Base-by-base conservation (phyloP, 139 green algal species). In the Trebouxia sp. region DNA sequence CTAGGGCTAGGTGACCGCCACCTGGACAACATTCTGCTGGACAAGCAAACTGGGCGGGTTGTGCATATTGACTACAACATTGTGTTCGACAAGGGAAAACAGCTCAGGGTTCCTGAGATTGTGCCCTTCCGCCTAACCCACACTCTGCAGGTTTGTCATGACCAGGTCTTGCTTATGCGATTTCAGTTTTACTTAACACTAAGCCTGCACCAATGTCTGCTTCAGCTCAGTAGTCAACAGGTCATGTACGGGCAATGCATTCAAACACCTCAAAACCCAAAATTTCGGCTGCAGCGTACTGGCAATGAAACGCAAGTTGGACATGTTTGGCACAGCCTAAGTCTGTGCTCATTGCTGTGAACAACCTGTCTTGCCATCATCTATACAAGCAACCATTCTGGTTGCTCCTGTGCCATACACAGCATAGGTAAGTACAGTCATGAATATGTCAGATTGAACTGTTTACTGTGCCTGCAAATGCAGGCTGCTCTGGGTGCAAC, bases 111-210 rank as follows among this genome's bases (percentile, higher is more conserved):
- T 62, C 95, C 95, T 0, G 95, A 98, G 88, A 72, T 97, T 47
- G 95, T 98, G 75, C 95, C 95, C 12, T 98, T 98, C 89, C 88
- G 95, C 8, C 88, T 97, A 43, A 97, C 92, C 5, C 92, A 87
- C 30, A 85, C 80, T 10, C 69, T 96, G 39, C 62, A 86, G 43
- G 82, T 62, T 7, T 82, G 81, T 12, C 30, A n/a, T 53, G 35
- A 53, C 47, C 20, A 53, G 14, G 20, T 35, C 47, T 32, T n/a
- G n/a, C 3, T n/a, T n/a, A n/a, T n/a, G n/a, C n/a, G n/a, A n/a
- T n/a, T n/a, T n/a, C n/a, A n/a, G n/a, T n/a, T n/a, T n/a, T n/a
- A n/a, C n/a, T n/a, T n/a, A n/a, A n/a, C n/a, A n/a, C n/a, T n/a
- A n/a, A n/a, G n/a, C n/a, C n/a, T n/a, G n/a, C n/a, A n/a, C n/a